A percentile compares a stretch with the other conserved stretches of the same genome.
Evolutionary conservation across 106 monocot genomes (phyloP).

Genomic region (Amphibolis antarctica): DNA sequence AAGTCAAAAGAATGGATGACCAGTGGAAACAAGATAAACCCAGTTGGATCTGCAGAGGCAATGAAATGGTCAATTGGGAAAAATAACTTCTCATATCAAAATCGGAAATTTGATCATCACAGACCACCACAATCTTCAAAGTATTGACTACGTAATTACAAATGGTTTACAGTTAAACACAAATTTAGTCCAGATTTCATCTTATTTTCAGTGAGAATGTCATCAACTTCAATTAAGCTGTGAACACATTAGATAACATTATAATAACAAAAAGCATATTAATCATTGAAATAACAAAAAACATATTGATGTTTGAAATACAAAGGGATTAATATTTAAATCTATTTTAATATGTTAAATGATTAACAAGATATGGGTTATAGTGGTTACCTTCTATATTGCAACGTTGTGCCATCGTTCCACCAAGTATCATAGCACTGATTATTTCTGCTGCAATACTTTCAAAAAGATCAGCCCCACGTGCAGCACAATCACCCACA

Average conservation of each 20-base stretch:
- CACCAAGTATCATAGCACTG: conserved; percentile 99
- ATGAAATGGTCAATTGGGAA: too few species aligned
- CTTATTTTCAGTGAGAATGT: too few species aligned
- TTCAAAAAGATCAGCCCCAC: conserved; percentile 99
- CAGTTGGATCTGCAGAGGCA: conserved; percentile 73
- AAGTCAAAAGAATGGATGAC: conserved; percentile 98
- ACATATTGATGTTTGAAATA: too few species aligned
- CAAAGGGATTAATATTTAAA: not conserved
- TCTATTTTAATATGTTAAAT: not conserved
- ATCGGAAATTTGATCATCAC: too few species aligned
- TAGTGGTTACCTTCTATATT: conserved; percentile 82
- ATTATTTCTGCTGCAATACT: conserved; percentile 99
- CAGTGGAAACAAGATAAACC: conserved; percentile 93
- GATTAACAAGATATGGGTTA: not conserved
- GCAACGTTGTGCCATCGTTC: conserved; percentile 92
- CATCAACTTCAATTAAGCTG: too few species aligned
- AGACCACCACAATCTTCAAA: too few species aligned
- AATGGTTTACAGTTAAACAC: too few species aligned
- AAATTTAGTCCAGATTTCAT: too few species aligned
- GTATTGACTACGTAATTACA: not conserved
- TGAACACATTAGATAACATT: too few species aligned
- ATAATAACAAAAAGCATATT: too few species aligned
- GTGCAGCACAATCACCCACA: conserved; percentile 99
- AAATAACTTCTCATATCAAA: too few species aligned
- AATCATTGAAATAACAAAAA: too few species aligned